phyloP scores from a whole-genome alignment of 345 rosid species.

The Lepidium sativum region DNA sequence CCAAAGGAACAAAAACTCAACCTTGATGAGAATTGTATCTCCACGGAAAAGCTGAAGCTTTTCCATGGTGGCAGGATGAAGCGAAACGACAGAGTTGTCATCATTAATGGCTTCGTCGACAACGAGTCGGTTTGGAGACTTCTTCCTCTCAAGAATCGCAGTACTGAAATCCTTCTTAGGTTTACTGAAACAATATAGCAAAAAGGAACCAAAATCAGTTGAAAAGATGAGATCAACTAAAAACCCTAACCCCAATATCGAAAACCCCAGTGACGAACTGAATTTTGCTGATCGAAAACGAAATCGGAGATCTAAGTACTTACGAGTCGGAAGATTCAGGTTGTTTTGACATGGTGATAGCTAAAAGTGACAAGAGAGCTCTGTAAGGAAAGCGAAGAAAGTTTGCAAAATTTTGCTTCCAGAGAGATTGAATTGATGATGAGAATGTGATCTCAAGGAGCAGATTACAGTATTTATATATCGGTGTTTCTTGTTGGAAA shows the following conservation, averaged over 20 bases:
- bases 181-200: constrained; percentile 34
- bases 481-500: constrained; percentile 39
- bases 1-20: neutral
- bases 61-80: constrained; percentile 91
- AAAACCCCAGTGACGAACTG: neutral
- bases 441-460: constrained; percentile 8
- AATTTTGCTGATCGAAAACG: neutral
- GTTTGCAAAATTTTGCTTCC: neutral
- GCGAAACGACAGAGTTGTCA: constrained; percentile 83
- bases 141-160: constrained; percentile 87
- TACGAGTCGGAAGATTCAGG: constrained; percentile 89
- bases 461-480: constrained; percentile 9
- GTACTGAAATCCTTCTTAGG: constrained; percentile 85
- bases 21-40: constrained; percentile 88
- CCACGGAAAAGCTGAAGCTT: constrained; percentile 97
- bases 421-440: constrained; percentile 7
- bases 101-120: constrained; percentile 89
- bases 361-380: neutral
- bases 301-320: constrained; percentile 38
- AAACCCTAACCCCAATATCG: neutral
- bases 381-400: neutral
- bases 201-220: neutral
- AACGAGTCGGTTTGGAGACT: constrained; percentile 75
- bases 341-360: constrained; percentile 48
- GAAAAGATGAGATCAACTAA: neutral